A percentile compares a stretch with the other conserved stretches of the same genome.
Evolutionary conservation across 2,329 filamentous ascomycete genomes (phyloP).

Genomic region (Mollisiaceae sp.): DNA sequence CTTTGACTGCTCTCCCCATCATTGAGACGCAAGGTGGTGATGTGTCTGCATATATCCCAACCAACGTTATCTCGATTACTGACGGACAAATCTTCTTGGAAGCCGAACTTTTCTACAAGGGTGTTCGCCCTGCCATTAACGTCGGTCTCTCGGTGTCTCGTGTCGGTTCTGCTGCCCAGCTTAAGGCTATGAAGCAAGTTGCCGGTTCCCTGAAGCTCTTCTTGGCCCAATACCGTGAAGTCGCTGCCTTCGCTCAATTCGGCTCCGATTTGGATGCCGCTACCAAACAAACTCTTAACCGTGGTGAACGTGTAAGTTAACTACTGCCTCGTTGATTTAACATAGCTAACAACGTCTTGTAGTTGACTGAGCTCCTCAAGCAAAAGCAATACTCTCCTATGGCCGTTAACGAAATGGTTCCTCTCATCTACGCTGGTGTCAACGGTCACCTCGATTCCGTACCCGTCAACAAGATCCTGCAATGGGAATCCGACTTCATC

Average conservation of each 20-base stretch:
- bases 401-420: conserved; percentile 99
- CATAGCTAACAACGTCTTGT: conserved; percentile 32
- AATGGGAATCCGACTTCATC: conserved; percentile 95
- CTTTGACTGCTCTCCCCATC: conserved; percentile 93
- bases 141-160: conserved; percentile 99
- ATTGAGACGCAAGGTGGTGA: conserved; percentile 99
- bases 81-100: conserved; percentile 99
- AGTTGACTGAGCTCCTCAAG: conserved; percentile 96
- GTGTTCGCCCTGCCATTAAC: conserved; percentile 99
- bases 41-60: conserved; percentile 99
- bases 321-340: conserved; percentile 34
- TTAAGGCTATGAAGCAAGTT: conserved; percentile 99
- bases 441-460: conserved; percentile 92
- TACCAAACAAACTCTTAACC: conserved; percentile 97
- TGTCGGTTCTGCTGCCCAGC: conserved; percentile 99
- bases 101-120: conserved; percentile 99
- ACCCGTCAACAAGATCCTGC: conserved; percentile 87
- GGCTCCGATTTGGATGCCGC: conserved; percentile 99
- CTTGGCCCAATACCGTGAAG: conserved; percentile 99
- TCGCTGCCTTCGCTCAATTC: conserved; percentile 99
- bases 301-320: conserved; percentile 90
- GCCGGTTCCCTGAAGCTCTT: conserved; percentile 99
- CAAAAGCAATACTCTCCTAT: conserved; percentile 99
- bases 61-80: conserved; percentile 99
- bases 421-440: conserved; percentile 98